Percentiles rank a stretch among this genome's conserved stretches.
phyloP scores from a whole-genome alignment of 2,329 filamentous ascomycete species.

The Fusarium luffae region DNA sequence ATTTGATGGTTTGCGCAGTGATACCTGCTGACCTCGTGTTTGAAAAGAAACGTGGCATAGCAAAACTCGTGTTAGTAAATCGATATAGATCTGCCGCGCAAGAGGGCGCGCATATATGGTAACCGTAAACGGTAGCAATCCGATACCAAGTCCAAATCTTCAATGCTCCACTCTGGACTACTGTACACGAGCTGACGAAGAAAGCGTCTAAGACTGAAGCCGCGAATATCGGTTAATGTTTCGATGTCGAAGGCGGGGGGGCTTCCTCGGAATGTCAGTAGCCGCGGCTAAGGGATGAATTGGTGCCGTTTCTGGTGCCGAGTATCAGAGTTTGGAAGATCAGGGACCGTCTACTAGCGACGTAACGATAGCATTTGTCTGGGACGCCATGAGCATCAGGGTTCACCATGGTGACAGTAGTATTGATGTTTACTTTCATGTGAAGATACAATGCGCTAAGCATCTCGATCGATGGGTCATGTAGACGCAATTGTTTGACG shows the following conservation, averaged over 20 bases:
- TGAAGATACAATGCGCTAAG: background rate
- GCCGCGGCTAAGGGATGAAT: constrained; percentile 19
- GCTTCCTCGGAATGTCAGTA: constrained; percentile 24
- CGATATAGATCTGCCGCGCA: constrained; percentile 19
- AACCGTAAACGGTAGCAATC: constrained; percentile 32
- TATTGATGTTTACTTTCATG: constrained; percentile 2
- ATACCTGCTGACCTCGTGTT: constrained; percentile 19
- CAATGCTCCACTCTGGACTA: constrained; percentile 32
- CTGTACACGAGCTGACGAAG: constrained; percentile 14
- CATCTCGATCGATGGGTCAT: constrained; percentile 1
- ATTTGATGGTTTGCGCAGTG: constrained; percentile 16
- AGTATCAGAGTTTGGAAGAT: constrained; percentile 9
- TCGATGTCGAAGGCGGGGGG: constrained; percentile 21
- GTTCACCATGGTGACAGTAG: background rate
- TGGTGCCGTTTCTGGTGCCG: constrained; percentile 15
- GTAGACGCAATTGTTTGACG: constrained; percentile 9
- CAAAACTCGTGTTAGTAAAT: constrained; percentile 17
- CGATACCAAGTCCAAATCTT: constrained; percentile 8
- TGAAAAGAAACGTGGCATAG: constrained; percentile 12
- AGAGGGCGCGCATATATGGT: too few relatives aligned
- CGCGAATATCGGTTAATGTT: constrained; percentile 15
- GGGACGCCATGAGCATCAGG: background rate
- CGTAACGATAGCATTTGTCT: background rate
- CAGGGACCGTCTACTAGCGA: constrained; percentile 1
- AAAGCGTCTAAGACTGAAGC: constrained; percentile 9